Evolutionary conservation across 2,329 filamentous ascomycete species (phyloP).

Genomic region (Penicillium polonicum): DNA sequence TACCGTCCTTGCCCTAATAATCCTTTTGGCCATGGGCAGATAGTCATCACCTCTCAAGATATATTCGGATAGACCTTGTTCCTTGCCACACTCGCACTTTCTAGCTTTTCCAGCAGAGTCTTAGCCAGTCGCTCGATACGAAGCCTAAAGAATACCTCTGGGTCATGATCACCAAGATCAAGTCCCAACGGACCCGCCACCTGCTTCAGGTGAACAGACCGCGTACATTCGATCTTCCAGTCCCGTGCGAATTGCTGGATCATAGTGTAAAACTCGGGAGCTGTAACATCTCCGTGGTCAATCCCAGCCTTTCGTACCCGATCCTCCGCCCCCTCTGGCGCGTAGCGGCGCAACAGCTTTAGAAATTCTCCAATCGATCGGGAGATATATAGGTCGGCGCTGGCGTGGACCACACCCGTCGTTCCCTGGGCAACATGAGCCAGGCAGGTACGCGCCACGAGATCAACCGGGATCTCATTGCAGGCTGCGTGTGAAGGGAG

Average conservation of each 20-base stretch:
- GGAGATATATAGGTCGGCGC: slow-evolving; percentile 3
- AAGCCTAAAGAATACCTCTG: slow-evolving; percentile 1
- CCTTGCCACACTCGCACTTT: neutral
- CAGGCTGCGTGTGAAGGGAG: slow-evolving; percentile 5
- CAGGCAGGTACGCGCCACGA: slow-evolving; percentile 16
- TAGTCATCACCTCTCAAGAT: neutral
- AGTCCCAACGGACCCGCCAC: neutral
- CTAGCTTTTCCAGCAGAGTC: neutral
- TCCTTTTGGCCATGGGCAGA: too few species aligned
- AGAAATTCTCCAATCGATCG: slow-evolving; percentile 1
- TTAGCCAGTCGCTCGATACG: slow-evolving; percentile 5
- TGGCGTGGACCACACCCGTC: slow-evolving; percentile 16
- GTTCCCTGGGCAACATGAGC: slow-evolving; percentile 15
- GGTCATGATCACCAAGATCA: slow-evolving; percentile 5
- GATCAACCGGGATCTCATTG: slow-evolving; percentile 23
- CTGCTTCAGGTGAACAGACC: slow-evolving; percentile 1
- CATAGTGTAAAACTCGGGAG: slow-evolving; percentile 6
- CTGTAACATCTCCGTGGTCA: slow-evolving; percentile 1
- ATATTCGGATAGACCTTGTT: slow-evolving; percentile 20
- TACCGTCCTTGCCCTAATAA: too few species aligned
- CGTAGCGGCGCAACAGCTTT: neutral
- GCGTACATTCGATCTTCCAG: slow-evolving; percentile 10
- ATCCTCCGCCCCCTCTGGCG: neutral
- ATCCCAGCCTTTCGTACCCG: neutral
- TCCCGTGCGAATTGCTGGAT: slow-evolving; percentile 5